These are phyloP conservation scores for Gentiana straminea DNA, from an alignment of 257 asterid species.

Conservation along the genomic window DNA sequence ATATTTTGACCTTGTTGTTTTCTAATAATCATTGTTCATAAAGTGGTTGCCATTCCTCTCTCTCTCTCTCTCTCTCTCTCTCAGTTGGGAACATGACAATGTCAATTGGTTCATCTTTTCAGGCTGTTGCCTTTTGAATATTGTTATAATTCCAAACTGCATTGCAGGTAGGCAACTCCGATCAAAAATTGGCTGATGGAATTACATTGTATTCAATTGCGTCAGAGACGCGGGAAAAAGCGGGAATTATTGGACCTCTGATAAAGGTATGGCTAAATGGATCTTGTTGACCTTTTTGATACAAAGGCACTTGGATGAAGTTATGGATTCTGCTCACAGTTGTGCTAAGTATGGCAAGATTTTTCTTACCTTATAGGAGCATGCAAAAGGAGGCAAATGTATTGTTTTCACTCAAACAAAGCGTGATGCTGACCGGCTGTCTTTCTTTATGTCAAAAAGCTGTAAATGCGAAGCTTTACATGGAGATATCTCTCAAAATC, in stretches of 20 bases:
- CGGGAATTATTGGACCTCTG: constrained; percentile 69
- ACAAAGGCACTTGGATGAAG: not conserved
- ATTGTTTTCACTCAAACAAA: constrained; percentile 93
- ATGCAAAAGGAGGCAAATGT: constrained; percentile 93
- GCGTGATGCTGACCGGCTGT: constrained; percentile 88
- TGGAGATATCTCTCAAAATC: constrained; percentile 82
- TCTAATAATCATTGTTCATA: not conserved
- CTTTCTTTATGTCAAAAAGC: constrained; percentile 51
- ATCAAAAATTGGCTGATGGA: constrained; percentile 87
- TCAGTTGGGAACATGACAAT: no score
- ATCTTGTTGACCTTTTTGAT: not conserved
- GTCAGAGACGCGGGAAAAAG: constrained; percentile 52
- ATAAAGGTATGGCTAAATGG: constrained; percentile 40
- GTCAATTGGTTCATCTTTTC: not conserved
- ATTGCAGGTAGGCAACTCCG: constrained; percentile 86
- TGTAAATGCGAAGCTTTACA: constrained; percentile 80
- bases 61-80: no score
- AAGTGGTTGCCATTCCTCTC: not conserved
- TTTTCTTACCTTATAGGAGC: constrained; percentile 41
- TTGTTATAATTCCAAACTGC: not conserved
- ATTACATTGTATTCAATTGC: constrained; percentile 56
- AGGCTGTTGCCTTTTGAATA: not conserved
- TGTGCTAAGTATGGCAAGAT: not conserved
- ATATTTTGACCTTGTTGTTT: not conserved
- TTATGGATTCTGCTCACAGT: not conserved